These are phyloP conservation scores for Alternaria sp. DNA, from an alignment of 2,329 filamentous ascomycete species.

Conservation along the genomic window DNA sequence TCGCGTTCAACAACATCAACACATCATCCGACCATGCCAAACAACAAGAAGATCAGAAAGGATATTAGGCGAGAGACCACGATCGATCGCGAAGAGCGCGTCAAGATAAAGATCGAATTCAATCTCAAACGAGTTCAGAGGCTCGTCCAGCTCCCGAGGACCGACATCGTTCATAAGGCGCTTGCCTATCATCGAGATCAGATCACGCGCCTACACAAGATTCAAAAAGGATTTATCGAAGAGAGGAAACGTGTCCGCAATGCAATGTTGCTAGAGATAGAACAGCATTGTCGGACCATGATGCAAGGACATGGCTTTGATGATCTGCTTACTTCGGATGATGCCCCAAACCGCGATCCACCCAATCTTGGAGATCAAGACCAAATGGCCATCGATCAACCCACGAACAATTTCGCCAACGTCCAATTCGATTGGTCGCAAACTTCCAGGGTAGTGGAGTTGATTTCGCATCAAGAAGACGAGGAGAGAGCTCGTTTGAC, in stretches of 20 bases:
- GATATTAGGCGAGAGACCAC: not conserved
- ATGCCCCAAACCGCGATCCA: not conserved
- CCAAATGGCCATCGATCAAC: not conserved
- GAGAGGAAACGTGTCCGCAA: not conserved
- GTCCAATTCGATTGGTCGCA: not conserved
- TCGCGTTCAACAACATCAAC: not conserved
- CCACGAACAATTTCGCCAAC: not conserved
- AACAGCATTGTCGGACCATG: not conserved
- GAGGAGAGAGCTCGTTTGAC: not conserved
- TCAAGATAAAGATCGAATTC: not conserved
- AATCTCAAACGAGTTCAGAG: not conserved
- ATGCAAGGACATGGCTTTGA: not conserved
- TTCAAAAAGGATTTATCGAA: not conserved
- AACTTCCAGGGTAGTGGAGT: not conserved
- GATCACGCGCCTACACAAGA: not conserved
- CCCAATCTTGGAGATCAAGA: not conserved
- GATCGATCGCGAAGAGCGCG: not conserved
- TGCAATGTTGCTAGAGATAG: not conserved
- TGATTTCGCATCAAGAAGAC: not conserved
- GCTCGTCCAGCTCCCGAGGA: not conserved
- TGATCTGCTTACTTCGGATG: not conserved
- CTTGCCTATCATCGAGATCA: not conserved
- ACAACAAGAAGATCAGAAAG: not conserved
- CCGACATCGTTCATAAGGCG: not conserved
- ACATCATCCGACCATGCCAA: not conserved